Evolutionary conservation across 306 rosid genomes (phyloP).

Genomic region (Cucurbita ficifolia): DNA sequence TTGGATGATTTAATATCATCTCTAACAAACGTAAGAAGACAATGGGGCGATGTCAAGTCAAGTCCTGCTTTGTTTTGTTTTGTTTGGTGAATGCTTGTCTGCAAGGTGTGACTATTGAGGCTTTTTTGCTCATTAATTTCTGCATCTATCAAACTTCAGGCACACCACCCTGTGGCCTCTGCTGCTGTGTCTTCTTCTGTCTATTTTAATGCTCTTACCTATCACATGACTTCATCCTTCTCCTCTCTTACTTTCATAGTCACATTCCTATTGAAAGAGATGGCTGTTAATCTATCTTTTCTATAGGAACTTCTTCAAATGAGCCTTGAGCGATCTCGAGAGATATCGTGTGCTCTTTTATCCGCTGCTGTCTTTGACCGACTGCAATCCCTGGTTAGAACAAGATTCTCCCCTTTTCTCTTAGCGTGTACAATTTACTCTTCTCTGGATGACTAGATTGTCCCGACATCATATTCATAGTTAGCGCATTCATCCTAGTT

Average conservation of each 20-base stretch:
- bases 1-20: background rate
- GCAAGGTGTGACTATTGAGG: background rate
- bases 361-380: too few species aligned
- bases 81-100: background rate
- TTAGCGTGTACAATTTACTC: too few species aligned
- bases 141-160: background rate
- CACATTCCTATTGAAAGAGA: background rate
- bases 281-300: background rate
- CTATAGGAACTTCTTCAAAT: background rate
- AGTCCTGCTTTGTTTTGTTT: background rate
- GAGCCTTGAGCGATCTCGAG: background rate
- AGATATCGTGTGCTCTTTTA: too few species aligned
- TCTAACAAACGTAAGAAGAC: conserved; percentile 2
- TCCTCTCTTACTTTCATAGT: background rate
- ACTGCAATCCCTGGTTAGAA: too few species aligned
- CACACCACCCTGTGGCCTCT: background rate
- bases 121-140: background rate
- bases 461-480: too few species aligned
- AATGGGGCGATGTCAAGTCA: background rate
- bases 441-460: too few species aligned
- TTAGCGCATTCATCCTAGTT: too few species aligned
- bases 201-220: background rate
- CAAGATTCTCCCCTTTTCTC: too few species aligned
- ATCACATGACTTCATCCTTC: background rate
- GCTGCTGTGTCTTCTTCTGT: background rate